These are phyloP conservation scores for Arxiozyma bovina DNA, from an alignment of 1,139 yeast species.

Conservation along the genomic window DNA sequence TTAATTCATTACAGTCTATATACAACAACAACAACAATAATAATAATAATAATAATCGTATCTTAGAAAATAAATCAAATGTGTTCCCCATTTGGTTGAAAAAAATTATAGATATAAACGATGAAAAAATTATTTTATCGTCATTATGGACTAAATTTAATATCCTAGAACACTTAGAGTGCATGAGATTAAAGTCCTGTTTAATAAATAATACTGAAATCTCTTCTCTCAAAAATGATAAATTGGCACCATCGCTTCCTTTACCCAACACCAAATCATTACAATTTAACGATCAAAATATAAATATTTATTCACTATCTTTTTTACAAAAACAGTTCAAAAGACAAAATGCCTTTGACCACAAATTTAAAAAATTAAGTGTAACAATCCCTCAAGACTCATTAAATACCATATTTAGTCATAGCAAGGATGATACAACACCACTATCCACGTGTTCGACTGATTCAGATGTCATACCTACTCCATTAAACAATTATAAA, in stretches of 20 bases:
- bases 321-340: constrained; percentile 20
- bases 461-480: constrained; percentile 15
- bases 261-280: background rate
- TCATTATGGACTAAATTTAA: constrained; percentile 43
- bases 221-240: background rate
- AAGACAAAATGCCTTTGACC: constrained; percentile 16
- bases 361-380: background rate
- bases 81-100: constrained; percentile 45
- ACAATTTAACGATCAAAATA: constrained; percentile 3
- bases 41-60: constrained; percentile 2
- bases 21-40: constrained; percentile 1
- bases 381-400: background rate
- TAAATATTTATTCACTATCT: constrained; percentile 22
- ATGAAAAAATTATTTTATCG: constrained; percentile 32
- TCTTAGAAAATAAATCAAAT: constrained; percentile 12
- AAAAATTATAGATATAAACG: constrained; percentile 31
- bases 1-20: constrained; percentile 15
- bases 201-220: constrained; percentile 3
- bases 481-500: constrained; percentile 35
- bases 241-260: too few relatives aligned
- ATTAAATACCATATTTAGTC: background rate
- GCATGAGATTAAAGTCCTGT: constrained; percentile 37
- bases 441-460: background rate
- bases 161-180: constrained; percentile 44
- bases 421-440: background rate